These are phyloP conservation scores for Graphilbum fragrans DNA, from an alignment of 2,329 filamentous ascomycete species.

Conservation along the genomic window DNA sequence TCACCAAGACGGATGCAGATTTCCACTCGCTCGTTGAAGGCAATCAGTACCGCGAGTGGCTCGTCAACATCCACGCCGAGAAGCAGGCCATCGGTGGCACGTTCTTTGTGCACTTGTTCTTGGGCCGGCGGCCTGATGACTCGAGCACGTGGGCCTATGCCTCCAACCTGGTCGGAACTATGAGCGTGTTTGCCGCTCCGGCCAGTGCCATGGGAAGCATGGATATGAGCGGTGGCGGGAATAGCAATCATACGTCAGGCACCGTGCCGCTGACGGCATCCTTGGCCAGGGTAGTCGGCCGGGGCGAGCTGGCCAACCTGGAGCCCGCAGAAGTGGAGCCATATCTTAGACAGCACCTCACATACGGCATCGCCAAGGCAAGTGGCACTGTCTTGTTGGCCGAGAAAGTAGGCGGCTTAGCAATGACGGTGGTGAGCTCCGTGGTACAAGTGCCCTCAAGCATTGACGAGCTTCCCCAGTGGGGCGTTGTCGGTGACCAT, in stretches of 20 bases:
- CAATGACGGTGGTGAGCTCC: slow-evolving; percentile 24
- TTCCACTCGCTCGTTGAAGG: background rate
- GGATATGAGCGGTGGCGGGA: slow-evolving; percentile 12
- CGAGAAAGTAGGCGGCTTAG: slow-evolving; percentile 19
- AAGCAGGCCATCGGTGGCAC: slow-evolving; percentile 49
- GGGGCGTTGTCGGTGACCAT: slow-evolving; percentile 15
- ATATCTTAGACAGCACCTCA: slow-evolving; percentile 27
- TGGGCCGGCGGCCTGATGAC: slow-evolving; percentile 39
- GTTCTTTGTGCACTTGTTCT: slow-evolving; percentile 56
- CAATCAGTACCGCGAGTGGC: slow-evolving; percentile 50
- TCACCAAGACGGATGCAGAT: background rate
- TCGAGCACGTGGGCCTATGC: slow-evolving; percentile 36
- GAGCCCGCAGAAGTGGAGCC: slow-evolving; percentile 23
- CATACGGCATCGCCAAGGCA: slow-evolving; percentile 18
- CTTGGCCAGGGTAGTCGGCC: slow-evolving; percentile 28
- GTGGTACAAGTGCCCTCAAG: slow-evolving; percentile 20
- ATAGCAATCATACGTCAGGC: slow-evolving; percentile 29
- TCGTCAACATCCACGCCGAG: slow-evolving; percentile 51
- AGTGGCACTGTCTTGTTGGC: slow-evolving; percentile 17
- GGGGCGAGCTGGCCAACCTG: slow-evolving; percentile 23
- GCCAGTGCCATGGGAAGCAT: slow-evolving; percentile 8
- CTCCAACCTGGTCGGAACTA: slow-evolving; percentile 46
- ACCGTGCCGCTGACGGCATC: slow-evolving; percentile 39
- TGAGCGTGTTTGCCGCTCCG: slow-evolving; percentile 38
- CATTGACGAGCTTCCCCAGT: slow-evolving; percentile 22